These are phyloP conservation scores for Cicer judaicum DNA, from an alignment of 306 rosid genomes.

Conservation along the genomic window DNA sequence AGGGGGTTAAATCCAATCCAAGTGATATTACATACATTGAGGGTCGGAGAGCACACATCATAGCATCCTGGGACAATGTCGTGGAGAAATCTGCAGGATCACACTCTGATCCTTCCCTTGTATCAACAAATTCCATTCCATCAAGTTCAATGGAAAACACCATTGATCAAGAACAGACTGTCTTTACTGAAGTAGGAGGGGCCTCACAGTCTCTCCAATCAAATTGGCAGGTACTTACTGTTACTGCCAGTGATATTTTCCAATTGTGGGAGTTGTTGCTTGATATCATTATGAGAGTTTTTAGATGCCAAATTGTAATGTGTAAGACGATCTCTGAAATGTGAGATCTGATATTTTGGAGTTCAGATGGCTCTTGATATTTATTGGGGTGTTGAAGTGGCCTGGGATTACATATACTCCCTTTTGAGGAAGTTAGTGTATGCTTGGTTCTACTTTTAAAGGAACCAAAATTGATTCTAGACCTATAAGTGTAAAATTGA, in stretches of 20 bases:
- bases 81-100: slow-evolving; percentile 58
- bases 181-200: slow-evolving; percentile 46
- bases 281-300: slow-evolving; percentile 11
- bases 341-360: slow-evolving; percentile 15
- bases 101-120: slow-evolving; percentile 52
- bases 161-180: slow-evolving; percentile 50
- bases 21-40: slow-evolving; percentile 44
- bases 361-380: slow-evolving; percentile 14
- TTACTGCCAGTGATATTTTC: slow-evolving; percentile 33
- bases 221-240: slow-evolving; percentile 72
- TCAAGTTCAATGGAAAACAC: slow-evolving; percentile 48
- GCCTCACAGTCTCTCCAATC: slow-evolving; percentile 53
- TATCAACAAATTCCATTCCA: slow-evolving; percentile 50
- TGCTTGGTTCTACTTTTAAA: too few species aligned
- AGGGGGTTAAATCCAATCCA: slow-evolving; percentile 50
- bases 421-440: slow-evolving; percentile 22
- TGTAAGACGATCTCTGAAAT: slow-evolving; percentile 6
- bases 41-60: slow-evolving; percentile 54
- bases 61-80: slow-evolving; percentile 65
- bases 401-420: neutral
- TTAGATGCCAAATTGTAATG: neutral
- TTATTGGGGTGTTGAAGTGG: slow-evolving; percentile 34
- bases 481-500: too few species aligned
- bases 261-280: slow-evolving; percentile 18
- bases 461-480: too few species aligned